Base-by-base conservation (phyloP, 768 basidiomycete genomes). In the Porpolomopsis calyptriformis region DNA sequence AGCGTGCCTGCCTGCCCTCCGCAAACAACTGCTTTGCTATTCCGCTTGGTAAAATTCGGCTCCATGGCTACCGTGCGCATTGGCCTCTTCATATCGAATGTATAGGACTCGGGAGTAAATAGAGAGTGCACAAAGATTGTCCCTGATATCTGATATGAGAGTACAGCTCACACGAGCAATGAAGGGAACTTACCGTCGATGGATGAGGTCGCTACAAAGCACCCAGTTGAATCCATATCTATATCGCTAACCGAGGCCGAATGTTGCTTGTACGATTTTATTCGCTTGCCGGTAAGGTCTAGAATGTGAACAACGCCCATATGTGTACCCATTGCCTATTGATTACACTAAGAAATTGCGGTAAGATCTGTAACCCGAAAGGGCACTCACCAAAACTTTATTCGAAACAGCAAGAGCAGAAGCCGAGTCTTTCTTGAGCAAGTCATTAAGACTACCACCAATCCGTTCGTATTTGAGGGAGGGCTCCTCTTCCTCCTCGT, bases 241-340 rank as follows among this genome's bases (percentile, higher is more conserved):
- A 98, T 81, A 58, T 91, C 91, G 47, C 80, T 76, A 46, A 98
- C 71, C 9, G 88, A 88, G 0, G 93, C 93, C 26, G 78, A 69
- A 57, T 99, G 96, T 1, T 86, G 88, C 57, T 90, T 83, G 63
- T 82, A 96, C 1, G 88, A 87, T 62, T 90, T 93, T 63, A 92
- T 73, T 36, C 85, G 78, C 46, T 79, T 75, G 3, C 93, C 94
- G 22, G 76, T 64, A 33, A 86, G 70, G 57, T 82, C 82, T 11
- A 96, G 69, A 16, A 96, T 73, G 58, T 96, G 87, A 2, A 97
- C 78, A 51, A 92, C 81, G n/a, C 94, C 94, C 41, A 75, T 77
- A 60, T 97, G 93, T 1, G 94, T 96, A 18, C 93, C 94, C 29
- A 98, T 63, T 20, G 83, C 88, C 92, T 98, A 55, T n/a, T n/a